Evolutionary conservation across 2,329 filamentous ascomycete species (phyloP), one percentile per base, ranked within the genome.

Genomic region (Neonectria sp.): DNA sequence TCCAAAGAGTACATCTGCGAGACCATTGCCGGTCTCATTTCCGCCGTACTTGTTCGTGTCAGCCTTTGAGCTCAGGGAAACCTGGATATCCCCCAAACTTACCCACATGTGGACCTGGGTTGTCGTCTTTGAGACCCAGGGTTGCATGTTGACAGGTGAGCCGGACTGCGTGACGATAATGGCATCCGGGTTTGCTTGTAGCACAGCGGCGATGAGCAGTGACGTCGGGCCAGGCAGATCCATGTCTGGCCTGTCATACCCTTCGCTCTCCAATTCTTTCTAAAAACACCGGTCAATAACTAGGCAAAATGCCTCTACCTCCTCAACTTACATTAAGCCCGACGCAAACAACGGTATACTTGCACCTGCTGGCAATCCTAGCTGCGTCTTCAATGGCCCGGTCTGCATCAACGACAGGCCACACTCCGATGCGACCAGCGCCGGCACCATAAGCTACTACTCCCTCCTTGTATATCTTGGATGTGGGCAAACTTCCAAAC

Each of bases 1-100:
- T 12, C 65, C 62, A n/a, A 69, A 67, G 2, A 69, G 24, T 4
- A 69, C 59, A 13, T 69, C 67, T 3, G 63, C 63, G 17, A 69
- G 63, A 4, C 59, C 63, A 21, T 67, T 69, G 3, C 67, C 67
- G 11, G 48, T 46, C 46, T 69, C 67, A 6, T 67, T 67, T 2
- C 67, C 67, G 2, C 43, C 58, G 4, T 21, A 21, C 21, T 21
- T 21, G 21, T 21, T 21, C 21, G 21, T 21, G 21, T 21, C 21
- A 21, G 21, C 21, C 21, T 21, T 21, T 21, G 21, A 21, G 21
- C 21, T 21, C 21, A 21, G 21, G 21, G 21, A 21, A 21, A 21
- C 21, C 21, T 21, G 21, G 21, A 21, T 21, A 21, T 21, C 2
- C 21, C 21, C 2, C 21, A 21, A 21, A 21, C 21, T 21, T 21